These are phyloP conservation scores for Aureobasidium sp. DNA, from an alignment of 2,329 filamentous ascomycete genomes.

Conservation along the genomic window DNA sequence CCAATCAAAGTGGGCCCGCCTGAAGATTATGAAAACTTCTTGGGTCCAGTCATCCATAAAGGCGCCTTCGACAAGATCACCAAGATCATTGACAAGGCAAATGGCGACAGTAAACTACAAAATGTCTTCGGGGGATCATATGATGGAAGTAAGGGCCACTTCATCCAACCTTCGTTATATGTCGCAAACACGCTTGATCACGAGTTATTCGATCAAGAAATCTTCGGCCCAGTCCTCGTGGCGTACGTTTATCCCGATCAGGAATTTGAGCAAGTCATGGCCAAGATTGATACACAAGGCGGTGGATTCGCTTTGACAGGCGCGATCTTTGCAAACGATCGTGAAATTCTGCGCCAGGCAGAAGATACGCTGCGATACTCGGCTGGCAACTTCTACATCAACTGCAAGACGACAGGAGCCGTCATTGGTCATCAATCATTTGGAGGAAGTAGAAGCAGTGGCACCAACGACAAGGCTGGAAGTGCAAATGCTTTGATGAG, in stretches of 20 bases:
- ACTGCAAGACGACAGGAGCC: slow-evolving; percentile 52
- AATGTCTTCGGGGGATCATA: slow-evolving; percentile 41
- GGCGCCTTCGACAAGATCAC: slow-evolving; percentile 42
- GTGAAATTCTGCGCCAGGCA: slow-evolving; percentile 43
- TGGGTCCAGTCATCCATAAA: slow-evolving; percentile 46
- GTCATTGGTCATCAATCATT: slow-evolving; percentile 53
- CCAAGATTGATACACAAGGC: slow-evolving; percentile 23
- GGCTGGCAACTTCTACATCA: slow-evolving; percentile 53
- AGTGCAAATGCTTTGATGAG: slow-evolving; percentile 22
- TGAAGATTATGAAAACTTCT: slow-evolving; percentile 35
- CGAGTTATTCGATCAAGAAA: slow-evolving; percentile 40
- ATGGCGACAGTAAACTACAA: slow-evolving; percentile 37
- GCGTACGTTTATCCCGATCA: slow-evolving; percentile 35
- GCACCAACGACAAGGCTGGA: slow-evolving; percentile 53
- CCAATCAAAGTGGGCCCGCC: slow-evolving; percentile 28
- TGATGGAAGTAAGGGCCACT: slow-evolving; percentile 29
- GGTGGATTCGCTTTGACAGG: slow-evolving; percentile 44
- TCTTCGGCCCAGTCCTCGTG: slow-evolving; percentile 45
- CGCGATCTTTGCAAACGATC: slow-evolving; percentile 45
- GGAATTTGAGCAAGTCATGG: background rate
- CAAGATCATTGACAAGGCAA: slow-evolving; percentile 40
- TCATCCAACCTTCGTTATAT: slow-evolving; percentile 43
- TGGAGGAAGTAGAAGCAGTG: slow-evolving; percentile 46
- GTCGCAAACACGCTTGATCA: slow-evolving; percentile 37
- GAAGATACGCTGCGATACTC: slow-evolving; percentile 47